Evolutionary conservation across 2,329 filamentous ascomycete species (phyloP), one percentile per base, ranked within the genome.

Genomic region (Xylaria sp.): DNA sequence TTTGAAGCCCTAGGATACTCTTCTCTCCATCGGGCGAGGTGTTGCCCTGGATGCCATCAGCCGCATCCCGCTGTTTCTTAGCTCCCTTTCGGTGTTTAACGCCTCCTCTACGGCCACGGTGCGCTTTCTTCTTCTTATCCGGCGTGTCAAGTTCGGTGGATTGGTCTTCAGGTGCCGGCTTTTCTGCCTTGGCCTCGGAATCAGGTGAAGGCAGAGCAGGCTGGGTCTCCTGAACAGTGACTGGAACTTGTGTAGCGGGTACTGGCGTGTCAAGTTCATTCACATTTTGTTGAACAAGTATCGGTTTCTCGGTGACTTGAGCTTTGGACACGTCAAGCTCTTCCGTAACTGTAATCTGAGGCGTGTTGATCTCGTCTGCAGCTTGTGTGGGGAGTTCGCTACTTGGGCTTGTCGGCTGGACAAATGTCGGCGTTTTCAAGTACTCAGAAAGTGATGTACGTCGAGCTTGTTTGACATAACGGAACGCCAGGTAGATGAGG

Each of bases 41-140:
- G 2, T 79, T 79, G 50, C 83, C 82, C 9, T 77, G 79, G 13
- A 78, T 76, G 2, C 78, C 79, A 54, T 77, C 76, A 0, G 82
- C 81, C 2, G 75, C 74, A 11, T 85, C 79, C 16, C 80, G 73
- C 62, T 83, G 81, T 50, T 78, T 77, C 58, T 80, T 80, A 11
- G 78, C 79, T 65, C 83, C 86, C 60, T 83, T 83, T 63, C 84
- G 83, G 61, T 88, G 85, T 70, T 88, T 87, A 16, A 83, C 82
- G 1, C 89, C 89, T 19, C 88, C 89, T 52, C 89, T 82, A n/a
- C 84, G 81, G 3, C 89, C 89, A 58, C 89, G 80, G 58, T 89
- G 87, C 0, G 83, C 80, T 71, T 88, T 90, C 70, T 88, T 90
- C 71, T 88, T 87, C 60, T 77, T 78, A 13, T 81, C 79, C 4